Conservation (phyloP, 306 rosid genomes). For the Pterocarpus macrocarpus region DNA sequence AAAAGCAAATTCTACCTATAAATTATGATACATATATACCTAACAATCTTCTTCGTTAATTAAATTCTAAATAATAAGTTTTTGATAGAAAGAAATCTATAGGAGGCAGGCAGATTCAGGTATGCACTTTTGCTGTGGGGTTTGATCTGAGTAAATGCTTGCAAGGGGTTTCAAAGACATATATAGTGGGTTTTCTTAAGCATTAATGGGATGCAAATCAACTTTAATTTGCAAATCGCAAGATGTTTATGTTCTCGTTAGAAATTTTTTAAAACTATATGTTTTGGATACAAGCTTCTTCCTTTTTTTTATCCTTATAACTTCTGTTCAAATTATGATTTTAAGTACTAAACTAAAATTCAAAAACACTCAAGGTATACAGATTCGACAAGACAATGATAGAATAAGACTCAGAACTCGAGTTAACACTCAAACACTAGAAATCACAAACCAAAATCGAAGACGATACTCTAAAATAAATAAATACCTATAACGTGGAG, state of each 20-base stretch:
- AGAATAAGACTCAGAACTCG: neutral
- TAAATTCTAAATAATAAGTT: neutral
- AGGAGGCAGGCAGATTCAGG: neutral
- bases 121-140: neutral
- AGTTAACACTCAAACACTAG: no score
- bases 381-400: slow-evolving; percentile 4
- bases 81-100: neutral
- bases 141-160: neutral
- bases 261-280: no score
- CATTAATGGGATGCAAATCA: neutral
- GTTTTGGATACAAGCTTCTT: no score
- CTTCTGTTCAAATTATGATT: neutral
- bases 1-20: neutral
- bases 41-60: neutral
- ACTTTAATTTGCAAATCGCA: neutral
- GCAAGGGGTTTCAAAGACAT: neutral
- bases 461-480: neutral
- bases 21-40: neutral
- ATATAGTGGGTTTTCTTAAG: neutral
- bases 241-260: no score
- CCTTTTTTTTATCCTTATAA: no score
- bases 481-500: neutral
- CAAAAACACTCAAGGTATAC: neutral
- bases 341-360: no score
- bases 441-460: neutral